Conservation (phyloP, 2,329 filamentous ascomycete genomes). For the Pseudogymnoascus sp. region DNA sequence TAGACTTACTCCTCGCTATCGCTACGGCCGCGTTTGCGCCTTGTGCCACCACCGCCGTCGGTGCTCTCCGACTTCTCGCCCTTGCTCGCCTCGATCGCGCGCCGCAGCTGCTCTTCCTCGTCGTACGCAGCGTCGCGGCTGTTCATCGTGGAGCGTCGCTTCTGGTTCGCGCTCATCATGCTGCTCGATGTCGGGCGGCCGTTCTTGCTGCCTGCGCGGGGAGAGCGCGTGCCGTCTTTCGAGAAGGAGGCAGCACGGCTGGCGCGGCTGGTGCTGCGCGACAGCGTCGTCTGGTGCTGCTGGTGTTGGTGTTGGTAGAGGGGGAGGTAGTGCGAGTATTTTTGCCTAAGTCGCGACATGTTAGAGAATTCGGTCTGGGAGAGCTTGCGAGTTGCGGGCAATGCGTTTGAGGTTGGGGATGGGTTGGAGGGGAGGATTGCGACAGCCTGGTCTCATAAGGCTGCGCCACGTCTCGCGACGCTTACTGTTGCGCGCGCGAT, state of each 20-base stretch:
- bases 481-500: not conserved
- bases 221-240: slow-evolving; percentile 54
- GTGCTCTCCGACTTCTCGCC: slow-evolving; percentile 49
- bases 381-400: slow-evolving; percentile 8
- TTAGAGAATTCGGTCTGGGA: not conserved
- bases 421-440: not conserved
- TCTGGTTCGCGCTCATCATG: slow-evolving; percentile 41
- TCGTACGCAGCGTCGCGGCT: slow-evolving; percentile 93
- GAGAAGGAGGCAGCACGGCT: slow-evolving; percentile 60
- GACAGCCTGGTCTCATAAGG: slow-evolving; percentile 3
- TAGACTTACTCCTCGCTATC: slow-evolving; percentile 85
- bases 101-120: slow-evolving; percentile 81
- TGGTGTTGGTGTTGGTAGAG: slow-evolving; percentile 39
- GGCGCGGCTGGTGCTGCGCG: slow-evolving; percentile 51
- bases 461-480: not conserved
- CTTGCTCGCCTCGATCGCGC: slow-evolving; percentile 93
- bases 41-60: slow-evolving; percentile 45
- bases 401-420: not conserved
- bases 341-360: slow-evolving; percentile 44
- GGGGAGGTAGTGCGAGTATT: slow-evolving; percentile 60
- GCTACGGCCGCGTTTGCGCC: slow-evolving; percentile 79
- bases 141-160: slow-evolving; percentile 94
- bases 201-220: slow-evolving; percentile 47
- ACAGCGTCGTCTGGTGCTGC: slow-evolving; percentile 31
- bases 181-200: slow-evolving; percentile 45